A percentile compares a stretch with the other conserved stretches of the same genome.
Conservation (phyloP, 2,329 filamentous ascomycete species). For the Penicillium digitatum region DNA sequence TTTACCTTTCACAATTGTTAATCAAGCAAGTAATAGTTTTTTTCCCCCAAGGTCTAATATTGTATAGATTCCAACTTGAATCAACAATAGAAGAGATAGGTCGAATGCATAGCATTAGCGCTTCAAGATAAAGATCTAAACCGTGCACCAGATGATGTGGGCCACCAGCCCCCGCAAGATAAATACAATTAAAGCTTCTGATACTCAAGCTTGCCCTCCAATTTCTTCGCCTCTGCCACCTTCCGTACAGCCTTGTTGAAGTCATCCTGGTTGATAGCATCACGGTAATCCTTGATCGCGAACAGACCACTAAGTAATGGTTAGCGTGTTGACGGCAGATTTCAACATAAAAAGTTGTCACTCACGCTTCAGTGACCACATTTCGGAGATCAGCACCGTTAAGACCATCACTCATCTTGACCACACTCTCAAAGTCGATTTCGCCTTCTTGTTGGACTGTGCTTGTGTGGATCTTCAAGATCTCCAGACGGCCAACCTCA, state of each 20-base stretch:
- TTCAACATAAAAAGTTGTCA: constrained; percentile 26
- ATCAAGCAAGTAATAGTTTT: background rate
- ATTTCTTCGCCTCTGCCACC: constrained; percentile 94
- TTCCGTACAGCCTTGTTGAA: constrained; percentile 99
- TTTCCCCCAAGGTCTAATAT: too few relatives aligned
- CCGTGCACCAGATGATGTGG: constrained; percentile 7
- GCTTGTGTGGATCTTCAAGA: constrained; percentile 93
- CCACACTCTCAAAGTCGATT: constrained; percentile 97
- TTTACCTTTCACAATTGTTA: background rate
- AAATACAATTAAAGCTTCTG: constrained; percentile 60
- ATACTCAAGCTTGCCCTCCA: constrained; percentile 97
- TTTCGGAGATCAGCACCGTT: constrained; percentile 97
- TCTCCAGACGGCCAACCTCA: constrained; percentile 91
- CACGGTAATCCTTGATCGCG: constrained; percentile 96
- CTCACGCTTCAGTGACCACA: constrained; percentile 96
- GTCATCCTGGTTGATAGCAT: constrained; percentile 95
- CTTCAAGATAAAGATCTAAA: constrained; percentile 11
- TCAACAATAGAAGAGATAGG: background rate
- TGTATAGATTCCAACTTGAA: background rate
- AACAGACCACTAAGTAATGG: constrained; percentile 68
- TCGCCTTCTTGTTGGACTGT: constrained; percentile 87
- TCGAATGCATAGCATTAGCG: constrained; percentile 15
- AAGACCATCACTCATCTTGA: constrained; percentile 98
- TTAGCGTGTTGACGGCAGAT: constrained; percentile 15
- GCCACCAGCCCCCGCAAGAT: constrained; percentile 8